Conservation (phyloP, 2,329 filamentous ascomycete species). For the Neurospora crassa region DNA sequence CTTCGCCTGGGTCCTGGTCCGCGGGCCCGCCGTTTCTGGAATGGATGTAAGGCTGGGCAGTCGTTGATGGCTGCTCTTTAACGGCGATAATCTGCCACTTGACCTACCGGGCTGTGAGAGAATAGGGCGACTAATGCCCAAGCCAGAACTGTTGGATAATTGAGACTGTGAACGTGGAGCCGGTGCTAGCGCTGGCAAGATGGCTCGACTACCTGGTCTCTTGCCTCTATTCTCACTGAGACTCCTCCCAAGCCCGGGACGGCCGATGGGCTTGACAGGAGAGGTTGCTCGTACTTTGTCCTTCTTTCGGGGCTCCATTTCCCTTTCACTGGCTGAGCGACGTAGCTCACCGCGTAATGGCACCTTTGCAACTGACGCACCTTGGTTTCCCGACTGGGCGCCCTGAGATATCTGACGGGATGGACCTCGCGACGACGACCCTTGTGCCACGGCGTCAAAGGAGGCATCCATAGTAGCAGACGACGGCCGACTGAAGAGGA, state of each 20-base stretch:
- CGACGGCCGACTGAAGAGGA: conserved; percentile 45
- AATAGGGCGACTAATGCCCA: conserved; percentile 26
- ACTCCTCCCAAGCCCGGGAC: conserved; percentile 43
- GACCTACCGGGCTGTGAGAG: conserved; percentile 26
- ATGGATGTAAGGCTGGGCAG: conserved; percentile 47
- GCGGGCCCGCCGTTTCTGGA: conserved; percentile 39
- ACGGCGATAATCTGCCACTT: conserved; percentile 40
- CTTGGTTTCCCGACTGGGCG: conserved; percentile 11
- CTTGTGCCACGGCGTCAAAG: conserved; percentile 22
- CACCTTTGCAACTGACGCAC: conserved; percentile 21
- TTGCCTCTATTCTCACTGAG: conserved; percentile 44
- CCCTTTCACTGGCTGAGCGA: conserved; percentile 36
- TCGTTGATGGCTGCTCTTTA: conserved; percentile 42
- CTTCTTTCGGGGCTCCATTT: conserved; percentile 31
- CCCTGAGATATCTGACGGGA: conserved; percentile 9
- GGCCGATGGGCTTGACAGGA: conserved; percentile 38
- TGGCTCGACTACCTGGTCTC: conserved; percentile 29
- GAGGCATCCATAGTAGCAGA: conserved; percentile 36
- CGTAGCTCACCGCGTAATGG: conserved; percentile 29
- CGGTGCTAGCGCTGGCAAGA: conserved; percentile 39
- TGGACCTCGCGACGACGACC: conserved; percentile 12
- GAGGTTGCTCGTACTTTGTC: conserved; percentile 37
- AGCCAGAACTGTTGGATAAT: conserved; percentile 21
- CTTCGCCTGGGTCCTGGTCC: conserved; percentile 46
- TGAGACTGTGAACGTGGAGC: conserved; percentile 22